Percentiles rank a stretch among this genome's conserved stretches.
These are phyloP conservation scores for Erythrophleum ivorense DNA, from an alignment of 331 rosid species.

Conservation along the genomic window DNA sequence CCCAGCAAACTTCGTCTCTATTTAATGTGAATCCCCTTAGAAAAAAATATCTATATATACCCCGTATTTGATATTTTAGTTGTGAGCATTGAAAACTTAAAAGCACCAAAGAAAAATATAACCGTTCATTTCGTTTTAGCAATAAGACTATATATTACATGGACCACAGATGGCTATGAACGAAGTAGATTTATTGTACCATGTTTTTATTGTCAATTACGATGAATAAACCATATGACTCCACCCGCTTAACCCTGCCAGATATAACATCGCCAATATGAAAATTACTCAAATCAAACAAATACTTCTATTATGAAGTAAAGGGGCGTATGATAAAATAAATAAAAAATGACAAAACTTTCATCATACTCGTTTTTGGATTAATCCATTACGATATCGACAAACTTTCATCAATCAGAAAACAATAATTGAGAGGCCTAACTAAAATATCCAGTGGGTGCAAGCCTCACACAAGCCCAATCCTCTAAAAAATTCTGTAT, in stretches of 20 bases:
- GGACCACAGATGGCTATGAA: slow-evolving; percentile 30
- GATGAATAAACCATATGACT: slow-evolving; percentile 87
- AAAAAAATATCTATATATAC: not conserved
- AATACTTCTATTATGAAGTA: no score
- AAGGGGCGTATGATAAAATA: no score
- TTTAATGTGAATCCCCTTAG: not conserved
- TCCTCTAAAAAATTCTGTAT: no score
- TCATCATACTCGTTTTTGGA: no score
- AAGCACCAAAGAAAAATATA: not conserved
- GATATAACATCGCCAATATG: slow-evolving; percentile 71
- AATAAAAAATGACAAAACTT: no score
- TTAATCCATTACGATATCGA: no score
- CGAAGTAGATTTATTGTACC: slow-evolving; percentile 52
- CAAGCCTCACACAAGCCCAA: not conserved
- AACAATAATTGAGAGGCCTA: not conserved
- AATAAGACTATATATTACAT: slow-evolving; percentile 8
- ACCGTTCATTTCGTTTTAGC: not conserved
- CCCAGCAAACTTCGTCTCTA: no score
- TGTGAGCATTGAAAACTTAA: not conserved
- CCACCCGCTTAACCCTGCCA: slow-evolving; percentile 85
- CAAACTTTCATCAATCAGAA: no score
- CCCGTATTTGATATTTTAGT: not conserved
- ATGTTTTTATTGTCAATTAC: slow-evolving; percentile 64
- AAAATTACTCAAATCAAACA: slow-evolving; percentile 57
- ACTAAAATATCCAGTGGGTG: not conserved